Percentiles rank a stretch among this genome's conserved stretches.
Conservation (phyloP, 1,284 basidiomycete genomes). For the Pisolithus thermaeus region DNA sequence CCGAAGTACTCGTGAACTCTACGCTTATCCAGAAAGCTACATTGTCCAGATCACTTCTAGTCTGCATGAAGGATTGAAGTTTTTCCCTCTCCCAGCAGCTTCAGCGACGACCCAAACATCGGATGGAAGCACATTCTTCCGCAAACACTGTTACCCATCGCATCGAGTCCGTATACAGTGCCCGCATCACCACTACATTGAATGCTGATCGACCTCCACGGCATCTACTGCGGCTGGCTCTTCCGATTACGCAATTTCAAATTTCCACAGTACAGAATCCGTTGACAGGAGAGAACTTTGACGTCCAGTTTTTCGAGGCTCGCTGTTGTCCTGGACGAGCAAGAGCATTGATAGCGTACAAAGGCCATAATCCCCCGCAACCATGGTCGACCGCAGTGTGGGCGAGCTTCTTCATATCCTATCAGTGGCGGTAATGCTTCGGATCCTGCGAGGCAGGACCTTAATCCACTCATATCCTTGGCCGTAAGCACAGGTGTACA, state of each 20-base stretch:
- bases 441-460: too few relatives aligned
- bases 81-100: slow-evolving; percentile 19
- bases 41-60: slow-evolving; percentile 47
- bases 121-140: neutral
- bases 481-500: too few relatives aligned
- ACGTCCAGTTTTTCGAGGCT: too few relatives aligned
- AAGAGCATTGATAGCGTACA: too few relatives aligned
- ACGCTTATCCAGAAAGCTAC: slow-evolving; percentile 69
- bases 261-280: slow-evolving; percentile 76
- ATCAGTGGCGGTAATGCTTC: too few relatives aligned
- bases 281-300: slow-evolving; percentile 59
- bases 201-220: slow-evolving; percentile 55
- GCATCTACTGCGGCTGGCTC: slow-evolving; percentile 67
- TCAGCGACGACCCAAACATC: neutral
- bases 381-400: too few relatives aligned
- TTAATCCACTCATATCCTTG: too few relatives aligned
- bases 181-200: slow-evolving; percentile 74
- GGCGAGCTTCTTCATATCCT: too few relatives aligned
- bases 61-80: slow-evolving; percentile 33
- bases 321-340: too few relatives aligned
- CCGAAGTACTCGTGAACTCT: slow-evolving; percentile 71
- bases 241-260: slow-evolving; percentile 81
- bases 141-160: slow-evolving; percentile 41
- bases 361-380: too few relatives aligned
- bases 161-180: slow-evolving; percentile 56